Base-by-base conservation (phyloP, 495 filamentous ascomycete species). In the Neurospora sp. region DNA sequence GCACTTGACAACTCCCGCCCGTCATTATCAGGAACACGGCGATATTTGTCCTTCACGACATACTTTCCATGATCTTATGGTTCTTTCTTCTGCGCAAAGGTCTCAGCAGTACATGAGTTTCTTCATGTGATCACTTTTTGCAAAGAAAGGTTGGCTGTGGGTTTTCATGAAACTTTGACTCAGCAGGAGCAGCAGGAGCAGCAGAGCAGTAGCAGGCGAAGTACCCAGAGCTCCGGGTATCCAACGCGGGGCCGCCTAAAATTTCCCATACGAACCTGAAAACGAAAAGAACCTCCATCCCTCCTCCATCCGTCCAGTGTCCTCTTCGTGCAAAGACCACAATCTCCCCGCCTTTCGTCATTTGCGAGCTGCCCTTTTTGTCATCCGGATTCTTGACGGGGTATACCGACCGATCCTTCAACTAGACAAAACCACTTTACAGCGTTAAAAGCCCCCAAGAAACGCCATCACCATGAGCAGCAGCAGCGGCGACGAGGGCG, bases 401-500 rank as follows among this genome's bases (percentile, higher is more conserved):
- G 53, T 65, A 37, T 35, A 31, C 14, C 27, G 53, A 65, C 27
- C 53, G 53, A 65, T 65, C 14, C 53, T 35, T 65, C 14, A 18
- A 65, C 53, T 3, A 35, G 53, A 65, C 14, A 31, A 65, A 65
- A 31, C 53, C 27, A 65, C 14, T 65, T 65, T 65, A 65, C 53
- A 8, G 12, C 53, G 27, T 65, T 35, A 37, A 65, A 37, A 37
- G 27, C 14, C 27, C 53, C 53, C 53, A 16, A 8, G 27, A 37
- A 31, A 40, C 69, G 61, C 27, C 68, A 37, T 68, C 76, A 68
- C 53, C 71, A 41, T 68, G 70, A 70, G 53, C 39, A 81, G 81
- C 73, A 74, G 74, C 39, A 77, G 72, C 41, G 78, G 59, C 14
- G 75, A 74, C 44, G 88, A 88, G 53, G 86, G 53, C 53, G 53